Percentiles rank a stretch among this genome's conserved stretches.
These are phyloP conservation scores for Sphaerostilbella broomeana DNA, from an alignment of 2,329 filamentous ascomycete genomes.

Conservation along the genomic window DNA sequence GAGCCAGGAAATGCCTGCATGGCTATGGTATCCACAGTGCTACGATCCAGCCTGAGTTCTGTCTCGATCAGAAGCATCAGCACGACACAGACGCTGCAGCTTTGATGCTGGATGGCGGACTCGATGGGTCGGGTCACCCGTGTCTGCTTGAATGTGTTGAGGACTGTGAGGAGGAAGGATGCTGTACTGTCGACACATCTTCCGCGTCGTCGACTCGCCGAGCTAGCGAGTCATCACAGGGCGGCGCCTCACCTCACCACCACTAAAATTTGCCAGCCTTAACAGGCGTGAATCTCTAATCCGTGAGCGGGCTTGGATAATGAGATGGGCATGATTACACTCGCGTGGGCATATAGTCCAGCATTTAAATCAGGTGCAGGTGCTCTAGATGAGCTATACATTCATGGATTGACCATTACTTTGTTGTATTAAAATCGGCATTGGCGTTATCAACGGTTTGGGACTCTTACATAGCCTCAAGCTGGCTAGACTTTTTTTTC, in stretches of 20 bases:
- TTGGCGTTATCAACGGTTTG: not conserved
- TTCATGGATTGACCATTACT: no score
- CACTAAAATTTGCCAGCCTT: slow-evolving; percentile 6
- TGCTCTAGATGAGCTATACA: not conserved
- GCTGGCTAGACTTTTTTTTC: not conserved
- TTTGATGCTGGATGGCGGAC: slow-evolving; percentile 30
- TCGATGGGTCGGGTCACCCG: slow-evolving; percentile 24
- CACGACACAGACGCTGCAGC: slow-evolving; percentile 31
- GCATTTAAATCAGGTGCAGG: no score
- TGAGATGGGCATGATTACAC: not conserved
- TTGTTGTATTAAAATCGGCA: not conserved
- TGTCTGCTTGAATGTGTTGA: slow-evolving; percentile 45
- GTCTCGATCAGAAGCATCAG: slow-evolving; percentile 43
- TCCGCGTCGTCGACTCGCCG: slow-evolving; percentile 32
- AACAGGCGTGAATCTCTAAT: not conserved
- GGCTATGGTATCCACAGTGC: slow-evolving; percentile 94
- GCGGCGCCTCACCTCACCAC: slow-evolving; percentile 13
- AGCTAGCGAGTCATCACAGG: slow-evolving; percentile 28
- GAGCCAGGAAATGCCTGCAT: slow-evolving; percentile 82
- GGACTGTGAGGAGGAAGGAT: slow-evolving; percentile 29
- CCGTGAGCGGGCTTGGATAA: slow-evolving; percentile 2
- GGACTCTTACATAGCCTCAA: not conserved
- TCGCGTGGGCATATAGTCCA: no score
- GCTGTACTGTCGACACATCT: slow-evolving; percentile 28
- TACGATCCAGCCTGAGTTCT: slow-evolving; percentile 93